A percentile compares a stretch with the other conserved stretches of the same genome.
Evolutionary conservation across 75 land plant species (phyloP).

Genomic region (Isoetes taiwanensis): DNA sequence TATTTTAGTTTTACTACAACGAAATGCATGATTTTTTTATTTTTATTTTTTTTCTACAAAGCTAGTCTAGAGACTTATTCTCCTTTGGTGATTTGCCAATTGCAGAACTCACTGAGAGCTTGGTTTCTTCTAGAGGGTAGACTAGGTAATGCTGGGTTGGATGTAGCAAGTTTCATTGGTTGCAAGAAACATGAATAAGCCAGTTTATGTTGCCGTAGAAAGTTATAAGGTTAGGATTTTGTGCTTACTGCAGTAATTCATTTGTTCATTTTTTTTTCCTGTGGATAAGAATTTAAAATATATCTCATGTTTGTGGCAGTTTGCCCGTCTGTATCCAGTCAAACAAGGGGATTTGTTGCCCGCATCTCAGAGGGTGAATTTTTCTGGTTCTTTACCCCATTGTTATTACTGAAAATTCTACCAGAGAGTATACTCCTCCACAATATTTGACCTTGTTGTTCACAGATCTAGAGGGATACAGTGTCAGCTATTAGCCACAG

Average conservation of each 20-base stretch:
- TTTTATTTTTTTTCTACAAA: too few relatives aligned
- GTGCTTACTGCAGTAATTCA: too few relatives aligned
- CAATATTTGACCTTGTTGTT: slow-evolving; percentile 81
- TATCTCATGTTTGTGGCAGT: too few relatives aligned
- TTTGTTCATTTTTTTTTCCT: too few relatives aligned
- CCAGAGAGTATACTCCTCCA: slow-evolving; percentile 92
- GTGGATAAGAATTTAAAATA: too few relatives aligned
- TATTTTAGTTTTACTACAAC: too few relatives aligned
- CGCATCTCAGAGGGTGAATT: slow-evolving; percentile 59
- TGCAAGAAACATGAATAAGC: slow-evolving; percentile 85
- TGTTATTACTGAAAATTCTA: slow-evolving; percentile 70
- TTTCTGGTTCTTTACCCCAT: slow-evolving; percentile 48
- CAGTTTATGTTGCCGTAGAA: slow-evolving; percentile 97
- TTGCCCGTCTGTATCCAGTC: slow-evolving; percentile 85
- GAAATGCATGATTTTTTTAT: too few relatives aligned
- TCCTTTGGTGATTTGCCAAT: too few relatives aligned
- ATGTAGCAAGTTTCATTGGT: slow-evolving; percentile 81
- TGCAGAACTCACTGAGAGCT: too few relatives aligned
- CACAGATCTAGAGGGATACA: slow-evolving; percentile 91
- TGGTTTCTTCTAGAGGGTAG: slow-evolving; percentile 99
- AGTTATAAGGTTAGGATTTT: slow-evolving; percentile 99
- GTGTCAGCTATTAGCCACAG: too few relatives aligned
- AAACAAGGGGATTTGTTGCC: slow-evolving; percentile 88
- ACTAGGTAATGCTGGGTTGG: slow-evolving; percentile 74
- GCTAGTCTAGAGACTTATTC: too few relatives aligned